Evolutionary conservation across 805 yeast genomes (phyloP), one percentile per base, ranked within the genome.

Genomic region (Starmerella asiatica): DNA sequence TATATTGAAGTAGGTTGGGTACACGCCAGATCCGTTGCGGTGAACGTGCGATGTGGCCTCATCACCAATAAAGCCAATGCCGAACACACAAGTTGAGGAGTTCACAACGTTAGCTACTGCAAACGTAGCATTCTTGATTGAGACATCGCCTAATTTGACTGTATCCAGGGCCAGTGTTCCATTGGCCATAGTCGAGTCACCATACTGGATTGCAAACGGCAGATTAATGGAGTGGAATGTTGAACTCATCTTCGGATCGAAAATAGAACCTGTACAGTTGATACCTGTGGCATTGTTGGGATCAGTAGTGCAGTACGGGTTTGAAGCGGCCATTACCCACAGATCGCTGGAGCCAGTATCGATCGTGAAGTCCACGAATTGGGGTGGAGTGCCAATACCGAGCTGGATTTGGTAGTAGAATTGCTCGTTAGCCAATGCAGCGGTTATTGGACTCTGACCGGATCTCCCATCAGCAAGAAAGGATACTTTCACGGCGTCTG

Each of bases 271-370:
- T 47, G 43, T 42, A 33, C 47, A 39, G 21, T 43, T 36, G 29
- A 40, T 42, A 3, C 44, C 58, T 3, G 61, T 44, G 4, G 34
- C 39, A 11, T 49, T 38, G 37, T 16, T 5, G 2, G 47, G 23
- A 17, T 37, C 33, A 5, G 23, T 14, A 1, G 41, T 29, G 37
- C 46, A 45, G 33, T 28, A 43, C 15, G 51, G 49, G 38, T 43
- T 49, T 11, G 20, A 26, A 5, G 37, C 32, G 12, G 43, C 40
- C 37, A 48, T 42, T n/a, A 76, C 69, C 82, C 82, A 77, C 30
- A 78, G 54, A 54, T 79, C 86, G 1, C 79, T 67, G 0, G 84
- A 75, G 1, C 86, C 86, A 1, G 86, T 79, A 50, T 79, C 88
- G 11, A 79, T 55, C 23, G 76, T 55, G 12, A 76, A 74, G 3